phyloP scores from a whole-genome alignment of 306 rosid genomes.

The Pterocarpus santalinus region DNA sequence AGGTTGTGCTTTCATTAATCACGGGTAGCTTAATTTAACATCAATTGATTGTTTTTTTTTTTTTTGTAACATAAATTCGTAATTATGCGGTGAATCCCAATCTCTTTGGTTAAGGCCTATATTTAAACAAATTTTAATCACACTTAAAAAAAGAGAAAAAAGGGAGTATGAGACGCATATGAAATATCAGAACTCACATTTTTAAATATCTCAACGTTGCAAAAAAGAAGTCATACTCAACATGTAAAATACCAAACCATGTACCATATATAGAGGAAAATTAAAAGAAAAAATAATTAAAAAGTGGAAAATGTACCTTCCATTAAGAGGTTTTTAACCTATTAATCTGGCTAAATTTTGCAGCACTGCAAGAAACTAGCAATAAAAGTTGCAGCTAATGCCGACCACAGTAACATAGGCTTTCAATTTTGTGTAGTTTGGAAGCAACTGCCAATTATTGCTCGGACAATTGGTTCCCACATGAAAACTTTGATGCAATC shows the following conservation, averaged over 20 bases:
- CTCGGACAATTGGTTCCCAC: conserved; percentile 32
- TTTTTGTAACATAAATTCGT: not conserved
- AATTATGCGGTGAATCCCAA: not conserved
- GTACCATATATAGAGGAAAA: not conserved
- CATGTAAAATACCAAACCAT: conserved; percentile 9
- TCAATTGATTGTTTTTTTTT: not conserved
- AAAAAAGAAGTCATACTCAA: not conserved
- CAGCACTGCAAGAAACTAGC: conserved; percentile 17
- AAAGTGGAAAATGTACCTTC: not conserved
- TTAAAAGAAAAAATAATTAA: not conserved
- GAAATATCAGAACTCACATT: not conserved
- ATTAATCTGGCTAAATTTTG: conserved; percentile 5
- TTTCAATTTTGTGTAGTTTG: conserved; percentile 52
- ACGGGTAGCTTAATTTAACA: conserved; percentile 40
- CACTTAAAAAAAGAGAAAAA: not conserved
- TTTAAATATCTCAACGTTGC: too few relatives aligned
- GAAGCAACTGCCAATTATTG: conserved; percentile 54
- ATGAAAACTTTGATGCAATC: conserved; percentile 49
- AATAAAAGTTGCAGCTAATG: conserved; percentile 35
- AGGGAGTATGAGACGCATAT: not conserved
- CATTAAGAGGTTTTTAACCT: not conserved
- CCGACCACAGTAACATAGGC: conserved; percentile 46
- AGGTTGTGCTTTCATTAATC: conserved; percentile 36
- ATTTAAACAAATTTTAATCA: not conserved
- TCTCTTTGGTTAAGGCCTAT: not conserved